Conservation (phyloP, 78 protist genomes). For the Creolimax fragrantissima region DNA sequence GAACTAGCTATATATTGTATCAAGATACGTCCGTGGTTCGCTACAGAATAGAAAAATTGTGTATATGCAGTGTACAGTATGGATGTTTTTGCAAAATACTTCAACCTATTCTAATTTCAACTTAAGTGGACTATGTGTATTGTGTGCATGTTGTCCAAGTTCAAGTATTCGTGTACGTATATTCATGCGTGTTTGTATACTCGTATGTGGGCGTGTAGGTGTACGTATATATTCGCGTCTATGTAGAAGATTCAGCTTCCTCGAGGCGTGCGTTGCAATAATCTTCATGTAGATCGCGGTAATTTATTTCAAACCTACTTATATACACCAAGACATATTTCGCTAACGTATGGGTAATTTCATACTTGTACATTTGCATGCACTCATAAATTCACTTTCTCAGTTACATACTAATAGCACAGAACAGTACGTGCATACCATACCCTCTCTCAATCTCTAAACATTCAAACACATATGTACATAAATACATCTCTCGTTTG, state of each 20-base stretch:
- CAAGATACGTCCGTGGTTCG: too few species aligned
- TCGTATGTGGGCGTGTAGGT: background rate
- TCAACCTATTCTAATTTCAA: too few species aligned
- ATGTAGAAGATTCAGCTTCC: too few species aligned
- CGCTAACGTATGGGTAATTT: background rate
- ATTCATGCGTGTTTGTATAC: background rate
- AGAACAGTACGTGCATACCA: background rate
- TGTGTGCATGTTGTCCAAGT: too few species aligned
- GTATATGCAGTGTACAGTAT: too few species aligned
- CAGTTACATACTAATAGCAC: too few species aligned
- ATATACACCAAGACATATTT: background rate
- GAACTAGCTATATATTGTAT: too few species aligned
- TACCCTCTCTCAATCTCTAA: background rate
- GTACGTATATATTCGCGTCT: background rate
- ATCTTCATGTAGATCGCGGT: background rate
- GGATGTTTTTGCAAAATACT: too few species aligned
- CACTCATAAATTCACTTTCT: too few species aligned
- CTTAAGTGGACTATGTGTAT: too few species aligned
- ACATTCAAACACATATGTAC: background rate
- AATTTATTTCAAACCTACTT: background rate
- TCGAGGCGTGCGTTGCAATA: background rate
- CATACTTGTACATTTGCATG: background rate
- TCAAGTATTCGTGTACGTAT: too few species aligned
- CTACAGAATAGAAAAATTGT: too few species aligned
- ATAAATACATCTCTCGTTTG: background rate